Evolutionary conservation across 257 asterid species (phyloP).

Genomic region (Nemophila menziesii): DNA sequence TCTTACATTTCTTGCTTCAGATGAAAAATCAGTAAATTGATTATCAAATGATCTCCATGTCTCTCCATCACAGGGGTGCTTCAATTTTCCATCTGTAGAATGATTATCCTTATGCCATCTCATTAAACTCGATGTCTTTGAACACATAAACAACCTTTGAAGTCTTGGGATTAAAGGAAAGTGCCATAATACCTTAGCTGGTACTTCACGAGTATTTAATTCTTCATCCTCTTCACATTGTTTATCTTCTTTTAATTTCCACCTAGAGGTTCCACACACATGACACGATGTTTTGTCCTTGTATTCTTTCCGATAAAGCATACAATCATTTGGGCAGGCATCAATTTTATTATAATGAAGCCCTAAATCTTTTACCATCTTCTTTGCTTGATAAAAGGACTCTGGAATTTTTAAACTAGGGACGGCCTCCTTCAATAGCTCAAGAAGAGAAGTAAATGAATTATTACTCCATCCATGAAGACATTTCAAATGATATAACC

Average conservation of each 20-base stretch:
- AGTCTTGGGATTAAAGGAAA: constrained; percentile 5
- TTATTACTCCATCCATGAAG: too few species aligned
- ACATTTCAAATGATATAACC: too few species aligned
- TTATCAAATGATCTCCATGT: neutral
- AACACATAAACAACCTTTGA: constrained; percentile 7
- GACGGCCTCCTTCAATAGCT: too few species aligned
- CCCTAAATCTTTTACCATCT: neutral
- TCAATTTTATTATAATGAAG: constrained; percentile 1
- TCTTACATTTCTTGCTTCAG: neutral
- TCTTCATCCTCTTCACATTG: neutral
- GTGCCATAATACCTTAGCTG: neutral
- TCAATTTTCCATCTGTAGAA: neutral
- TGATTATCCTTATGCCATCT: constrained; percentile 2
- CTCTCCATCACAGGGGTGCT: neutral
- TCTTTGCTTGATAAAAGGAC: too few species aligned
- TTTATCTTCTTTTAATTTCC: neutral
- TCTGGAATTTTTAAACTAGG: too few species aligned
- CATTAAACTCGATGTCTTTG: neutral
- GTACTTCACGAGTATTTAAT: neutral
- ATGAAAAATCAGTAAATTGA: neutral
- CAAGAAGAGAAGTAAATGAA: too few species aligned
- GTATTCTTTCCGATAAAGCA: neutral
- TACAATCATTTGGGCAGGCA: constrained; percentile 6
- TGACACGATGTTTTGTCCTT: neutral
- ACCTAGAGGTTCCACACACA: neutral